A percentile compares a stretch with the other conserved stretches of the same genome.
These are phyloP conservation scores for Ogataea corticis DNA, from an alignment of 805 yeast species.

Conservation along the genomic window DNA sequence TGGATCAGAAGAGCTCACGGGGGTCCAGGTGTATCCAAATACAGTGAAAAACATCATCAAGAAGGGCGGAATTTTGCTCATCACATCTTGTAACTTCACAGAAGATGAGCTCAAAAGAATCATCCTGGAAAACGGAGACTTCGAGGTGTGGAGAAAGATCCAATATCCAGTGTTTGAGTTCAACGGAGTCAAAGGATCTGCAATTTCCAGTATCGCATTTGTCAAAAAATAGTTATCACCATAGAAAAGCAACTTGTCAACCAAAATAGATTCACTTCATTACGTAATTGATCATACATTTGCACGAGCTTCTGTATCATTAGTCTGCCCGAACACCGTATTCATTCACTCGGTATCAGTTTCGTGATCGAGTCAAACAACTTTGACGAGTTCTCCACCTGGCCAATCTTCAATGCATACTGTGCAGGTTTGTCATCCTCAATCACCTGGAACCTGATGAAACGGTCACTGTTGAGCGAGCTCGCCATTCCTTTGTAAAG, in stretches of 20 bases:
- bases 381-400: constrained; percentile 57
- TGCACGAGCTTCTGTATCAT: no score
- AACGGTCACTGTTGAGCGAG: constrained; percentile 81
- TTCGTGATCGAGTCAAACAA: constrained; percentile 52
- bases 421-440: constrained; percentile 71
- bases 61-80: constrained; percentile 58
- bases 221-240: constrained; percentile 38
- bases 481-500: constrained; percentile 81
- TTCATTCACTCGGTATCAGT: constrained; percentile 27
- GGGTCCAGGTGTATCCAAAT: constrained; percentile 60
- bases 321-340: no score
- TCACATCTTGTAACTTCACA: constrained; percentile 95
- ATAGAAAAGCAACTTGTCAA: not conserved
- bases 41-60: constrained; percentile 60
- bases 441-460: constrained; percentile 71
- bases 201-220: constrained; percentile 87
- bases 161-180: constrained; percentile 81
- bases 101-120: constrained; percentile 66
- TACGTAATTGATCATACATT: constrained; percentile 1
- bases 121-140: constrained; percentile 42
- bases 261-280: constrained; percentile 1
- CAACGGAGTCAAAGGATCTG: constrained; percentile 87
- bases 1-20: constrained; percentile 46
- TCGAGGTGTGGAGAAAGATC: constrained; percentile 64
- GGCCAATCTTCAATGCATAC: constrained; percentile 75